These are phyloP conservation scores for Eucalyptus cladocalyx DNA, from an alignment of 345 rosid species.

Conservation along the genomic window DNA sequence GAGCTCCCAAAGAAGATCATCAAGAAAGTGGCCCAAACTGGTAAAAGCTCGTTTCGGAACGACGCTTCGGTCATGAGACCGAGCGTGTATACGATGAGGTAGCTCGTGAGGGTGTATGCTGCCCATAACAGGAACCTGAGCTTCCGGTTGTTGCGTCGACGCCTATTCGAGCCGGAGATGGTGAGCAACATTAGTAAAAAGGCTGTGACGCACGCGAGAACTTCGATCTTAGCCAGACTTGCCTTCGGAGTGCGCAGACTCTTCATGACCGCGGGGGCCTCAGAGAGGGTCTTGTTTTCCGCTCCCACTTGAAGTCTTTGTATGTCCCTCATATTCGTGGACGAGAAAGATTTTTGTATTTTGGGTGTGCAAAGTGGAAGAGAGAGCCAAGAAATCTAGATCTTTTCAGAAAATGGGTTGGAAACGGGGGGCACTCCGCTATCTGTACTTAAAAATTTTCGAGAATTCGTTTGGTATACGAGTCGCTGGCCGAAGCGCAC, in stretches of 20 bases:
- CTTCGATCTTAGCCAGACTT: too few species aligned
- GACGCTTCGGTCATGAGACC: background rate
- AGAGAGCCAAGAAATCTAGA: background rate
- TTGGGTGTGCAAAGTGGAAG: background rate
- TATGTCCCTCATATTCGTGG: too few species aligned
- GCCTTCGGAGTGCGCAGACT: too few species aligned
- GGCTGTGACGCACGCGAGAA: too few species aligned
- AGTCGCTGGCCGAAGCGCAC: background rate
- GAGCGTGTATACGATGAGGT: background rate
- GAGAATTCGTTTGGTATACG: background rate
- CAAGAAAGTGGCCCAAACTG: background rate
- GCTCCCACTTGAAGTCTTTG: too few species aligned
- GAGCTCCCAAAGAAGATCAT: background rate
- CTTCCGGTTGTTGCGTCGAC: background rate
- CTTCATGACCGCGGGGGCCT: too few species aligned
- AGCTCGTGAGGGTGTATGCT: background rate
- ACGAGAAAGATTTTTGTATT: too few species aligned
- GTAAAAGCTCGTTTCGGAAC: background rate
- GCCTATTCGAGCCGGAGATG: too few species aligned
- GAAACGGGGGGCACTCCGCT: background rate
- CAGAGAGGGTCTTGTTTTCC: too few species aligned
- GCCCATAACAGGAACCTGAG: background rate
- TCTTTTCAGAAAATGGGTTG: background rate
- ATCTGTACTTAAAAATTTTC: too few species aligned
- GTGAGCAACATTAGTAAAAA: too few species aligned